Evolutionary conservation across 2,329 filamentous ascomycete species (phyloP), one percentile per base, ranked within the genome.

Genomic region (Botrytis fragariae): DNA sequence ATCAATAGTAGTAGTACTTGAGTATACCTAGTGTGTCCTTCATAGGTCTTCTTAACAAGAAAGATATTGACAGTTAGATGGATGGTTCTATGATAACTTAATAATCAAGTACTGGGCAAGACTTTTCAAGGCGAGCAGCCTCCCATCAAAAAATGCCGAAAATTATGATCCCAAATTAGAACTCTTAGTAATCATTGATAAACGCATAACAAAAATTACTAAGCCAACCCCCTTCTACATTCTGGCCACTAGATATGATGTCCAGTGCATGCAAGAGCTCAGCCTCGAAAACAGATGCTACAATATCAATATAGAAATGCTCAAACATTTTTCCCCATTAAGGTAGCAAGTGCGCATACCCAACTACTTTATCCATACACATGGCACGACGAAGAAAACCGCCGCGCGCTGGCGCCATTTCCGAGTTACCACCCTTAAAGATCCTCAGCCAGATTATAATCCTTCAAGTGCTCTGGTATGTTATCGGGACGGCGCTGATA

Each of bases 371-470:
- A 45, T 25, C 32, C 51, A 68, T 39, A 60, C 62, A 71, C 4
- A 81, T 81, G 80, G 77, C 77, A 68, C 86, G 87, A 71, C 84
- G 84, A 78, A 88, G 90, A 77, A 87, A 88, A 72, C 89, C 88
- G 76, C 89, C 89, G 77, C 87, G 89, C 78, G 87, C 90, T 69
- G 90, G 90, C 81, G 88, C 89, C 74, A 86, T 91, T 77, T 87
- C 87, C 70, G 90, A 92, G 80, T 88, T 92, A 70, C 87, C 90
- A 61, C 91, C 91, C 63, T 84, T 90, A 74, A 89, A 89, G 79
- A 92, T 93, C 81, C 82, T 91, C 74, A 86, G 86, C 65, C 90
- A 92, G 82, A 93, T 93, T 78, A 75, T 89, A 73, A 79, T 91
- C 60, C 86, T 93, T 9, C 91, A 93, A 80, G 79, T 87, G 61